Base-by-base conservation (phyloP, 805 yeast genomes). In the Trichomonascus vanleenenianus region DNA sequence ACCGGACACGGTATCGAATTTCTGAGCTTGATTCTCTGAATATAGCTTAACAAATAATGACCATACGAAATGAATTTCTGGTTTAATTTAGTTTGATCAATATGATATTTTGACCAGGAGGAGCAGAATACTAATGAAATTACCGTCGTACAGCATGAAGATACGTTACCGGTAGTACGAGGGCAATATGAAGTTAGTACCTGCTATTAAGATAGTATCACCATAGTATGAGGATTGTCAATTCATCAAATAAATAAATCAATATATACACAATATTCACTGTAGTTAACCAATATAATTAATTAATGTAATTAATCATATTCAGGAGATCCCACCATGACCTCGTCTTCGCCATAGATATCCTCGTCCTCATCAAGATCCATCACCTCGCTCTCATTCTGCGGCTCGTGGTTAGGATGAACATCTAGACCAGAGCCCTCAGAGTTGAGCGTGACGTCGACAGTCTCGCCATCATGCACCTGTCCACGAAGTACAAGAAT, bases 401-500 rank as follows among this genome's bases (percentile, higher is more conserved):
- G 80, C 44, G 78, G 79, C 34, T 83, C 88, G 57, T 93, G 97
- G 67, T 93, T 93, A 42, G 97, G 89, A 41, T 81, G 52, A 3
- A 93, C 95, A 37, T 78, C 83, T 45, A 93, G 68, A 10, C 93
- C 91, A 19, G 69, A 69, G 40, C 63, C 59, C 39, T 64, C 60
- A 42, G 74, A 58, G 27, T 22, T 22, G 7, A 22, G 8, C 11
- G 72, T 72, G 40, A 93, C 84, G 22, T 67, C 67, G n/a, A 86
- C 96, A 2, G 74, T 72, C 64, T 93, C 98, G 65, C 88, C 87
- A 60, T 93, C 97, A 59, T 70, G 74, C 49, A 93, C 77, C 63
- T 89, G 95, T 10, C 94, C 94, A 62, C 80, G 82, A 56, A 93
- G 74, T 42, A 93, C 76, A 66, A 86, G 75, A n/a, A 93, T 75